Percentiles rank a stretch among this genome's conserved stretches.
phyloP scores from a whole-genome alignment of 2,329 filamentous ascomycete genomes.

The Stemphylium lycopersici region DNA sequence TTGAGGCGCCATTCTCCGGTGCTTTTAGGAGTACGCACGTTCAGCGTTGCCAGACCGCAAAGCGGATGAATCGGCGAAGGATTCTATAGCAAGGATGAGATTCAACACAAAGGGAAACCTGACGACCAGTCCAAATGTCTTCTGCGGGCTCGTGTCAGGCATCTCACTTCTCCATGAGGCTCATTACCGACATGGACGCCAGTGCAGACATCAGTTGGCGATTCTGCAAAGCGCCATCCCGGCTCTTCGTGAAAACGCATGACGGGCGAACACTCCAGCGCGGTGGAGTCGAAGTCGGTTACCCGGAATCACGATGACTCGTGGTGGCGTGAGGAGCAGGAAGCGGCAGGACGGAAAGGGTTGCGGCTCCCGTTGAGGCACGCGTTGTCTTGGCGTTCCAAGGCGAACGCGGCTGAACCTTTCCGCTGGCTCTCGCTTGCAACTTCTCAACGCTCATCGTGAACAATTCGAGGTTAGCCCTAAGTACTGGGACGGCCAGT shows the following conservation, averaged over 20 bases:
- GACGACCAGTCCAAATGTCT: background rate
- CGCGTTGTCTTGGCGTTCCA: background rate
- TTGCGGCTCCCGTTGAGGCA: background rate
- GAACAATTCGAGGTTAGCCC: background rate
- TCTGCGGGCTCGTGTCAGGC: background rate
- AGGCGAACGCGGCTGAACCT: background rate
- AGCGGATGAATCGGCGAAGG: background rate
- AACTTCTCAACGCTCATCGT: background rate
- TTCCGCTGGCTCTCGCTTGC: conserved; percentile 3
- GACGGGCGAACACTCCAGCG: too few species aligned
- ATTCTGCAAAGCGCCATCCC: too few species aligned
- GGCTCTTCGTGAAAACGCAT: too few species aligned
- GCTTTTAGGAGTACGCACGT: too few species aligned
- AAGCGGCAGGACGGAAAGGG: background rate
- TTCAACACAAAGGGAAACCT: background rate
- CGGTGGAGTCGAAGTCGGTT: too few species aligned
- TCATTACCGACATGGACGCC: background rate
- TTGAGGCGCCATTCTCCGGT: background rate
- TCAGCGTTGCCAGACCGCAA: too few species aligned
- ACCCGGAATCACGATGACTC: background rate
- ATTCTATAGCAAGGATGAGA: conserved; percentile 1
- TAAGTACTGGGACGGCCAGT: background rate
- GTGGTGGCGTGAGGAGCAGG: background rate
- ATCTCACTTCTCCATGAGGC: background rate
- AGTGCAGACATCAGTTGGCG: too few species aligned